Evolutionary conservation across 768 basidiomycete species (phyloP), one percentile per base, ranked within the genome.

Genomic region (Lactarius hatsudake): DNA sequence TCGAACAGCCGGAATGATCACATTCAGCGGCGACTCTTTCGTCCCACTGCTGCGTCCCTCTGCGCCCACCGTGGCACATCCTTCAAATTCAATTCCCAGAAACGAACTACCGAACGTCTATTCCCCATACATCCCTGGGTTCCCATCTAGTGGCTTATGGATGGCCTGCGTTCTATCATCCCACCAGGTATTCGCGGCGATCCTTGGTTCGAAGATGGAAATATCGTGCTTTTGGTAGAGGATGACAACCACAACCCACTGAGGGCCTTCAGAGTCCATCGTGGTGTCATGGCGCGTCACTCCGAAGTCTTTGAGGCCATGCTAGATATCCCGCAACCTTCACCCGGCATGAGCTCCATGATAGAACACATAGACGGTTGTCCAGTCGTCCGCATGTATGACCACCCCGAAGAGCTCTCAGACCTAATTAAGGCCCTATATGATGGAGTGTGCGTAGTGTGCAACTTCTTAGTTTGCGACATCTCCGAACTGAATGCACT

Each of bases 151-250:
- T 54, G 26, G 12, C 17, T 13, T 30, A 68, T 54, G 62, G 63
- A 63, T 23, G 38, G 36, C 36, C 17, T 70, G 59, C 54, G 40
- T 36, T 60, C 51, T 62, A 53, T 34, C 34, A 61, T 65, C 20
- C 67, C 68, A 40, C 61, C 40, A 1, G 45, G 64, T 38, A 71
- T 63, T 51, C 74, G 73, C 28, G 76, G 76, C 32, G 76, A 85
- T 76, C 84, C 83, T 18, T 86, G 83, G 83, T 85, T 87, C 71
- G 83, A 86, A 28, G 86, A 86, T 69, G 86, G 85, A 20, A 87
- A 86, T 72, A 78, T 87, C 57, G 75, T 86, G 20, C 78, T 87
- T 4, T 73, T 83, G 45, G 63, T 69, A 30, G 69, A 74, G 8
- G 74, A 79, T 40, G 78, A 80, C 55, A 71, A 75, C 34, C 68